A percentile compares a stretch with the other conserved stretches of the same genome.
Evolutionary conservation across 2,329 filamentous ascomycete genomes (phyloP).

Genomic region (Trichoderma cornu-damae): DNA sequence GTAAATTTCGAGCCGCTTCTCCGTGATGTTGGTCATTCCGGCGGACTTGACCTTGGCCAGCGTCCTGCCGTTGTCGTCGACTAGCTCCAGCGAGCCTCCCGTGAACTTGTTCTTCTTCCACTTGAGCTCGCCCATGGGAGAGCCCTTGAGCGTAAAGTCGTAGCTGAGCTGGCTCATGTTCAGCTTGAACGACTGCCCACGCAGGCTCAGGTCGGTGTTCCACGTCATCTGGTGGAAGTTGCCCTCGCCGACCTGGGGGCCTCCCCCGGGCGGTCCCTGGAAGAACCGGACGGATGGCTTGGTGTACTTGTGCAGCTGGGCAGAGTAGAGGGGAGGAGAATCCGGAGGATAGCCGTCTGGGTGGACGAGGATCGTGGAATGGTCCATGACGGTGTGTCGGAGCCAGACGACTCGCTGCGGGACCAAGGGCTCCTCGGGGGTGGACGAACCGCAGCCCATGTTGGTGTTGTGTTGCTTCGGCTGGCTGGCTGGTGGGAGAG

Average conservation of each 20-base stretch:
- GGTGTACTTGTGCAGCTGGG: constrained; percentile 16
- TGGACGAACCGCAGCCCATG: constrained; percentile 11
- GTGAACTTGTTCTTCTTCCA: constrained; percentile 26
- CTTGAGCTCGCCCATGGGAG: constrained; percentile 25
- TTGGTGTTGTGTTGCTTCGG: neutral
- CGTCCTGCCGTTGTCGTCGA: constrained; percentile 21
- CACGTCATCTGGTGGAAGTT: constrained; percentile 22
- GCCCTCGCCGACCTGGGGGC: constrained; percentile 22
- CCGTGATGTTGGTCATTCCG: constrained; percentile 9
- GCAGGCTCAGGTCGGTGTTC: constrained; percentile 22
- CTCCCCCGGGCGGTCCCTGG: constrained; percentile 19
- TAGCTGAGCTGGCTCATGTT: constrained; percentile 21
- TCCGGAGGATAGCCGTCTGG: constrained; percentile 19
- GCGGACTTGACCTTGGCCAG: constrained; percentile 24
- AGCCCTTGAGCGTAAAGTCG: constrained; percentile 20
- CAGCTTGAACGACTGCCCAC: constrained; percentile 23
- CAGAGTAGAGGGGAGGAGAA: constrained; percentile 23
- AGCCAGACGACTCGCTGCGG: constrained; percentile 7
- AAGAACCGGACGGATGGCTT: constrained; percentile 22
- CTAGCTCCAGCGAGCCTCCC: constrained; percentile 19
- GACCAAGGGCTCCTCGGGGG: neutral
- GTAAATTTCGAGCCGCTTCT: constrained; percentile 24
- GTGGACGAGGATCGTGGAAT: constrained; percentile 18
- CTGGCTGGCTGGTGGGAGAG: no score
- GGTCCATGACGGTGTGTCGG: constrained; percentile 1